Evolutionary conservation across 2,329 filamentous ascomycete genomes (phyloP).

Genomic region (Colletotrichum viniferum): DNA sequence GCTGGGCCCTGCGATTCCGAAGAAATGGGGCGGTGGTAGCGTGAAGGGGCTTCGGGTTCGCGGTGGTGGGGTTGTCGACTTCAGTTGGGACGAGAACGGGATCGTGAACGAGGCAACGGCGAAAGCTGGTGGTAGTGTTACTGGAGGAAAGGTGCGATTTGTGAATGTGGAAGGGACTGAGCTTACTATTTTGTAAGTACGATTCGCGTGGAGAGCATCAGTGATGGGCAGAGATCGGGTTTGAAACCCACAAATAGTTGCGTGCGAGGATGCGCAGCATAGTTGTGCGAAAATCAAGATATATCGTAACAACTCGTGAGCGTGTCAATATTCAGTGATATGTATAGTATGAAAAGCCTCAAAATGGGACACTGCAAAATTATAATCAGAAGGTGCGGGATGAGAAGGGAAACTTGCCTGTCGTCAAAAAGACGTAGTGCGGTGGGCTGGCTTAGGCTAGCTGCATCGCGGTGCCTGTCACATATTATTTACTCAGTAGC

Average conservation of each 20-base stretch:
- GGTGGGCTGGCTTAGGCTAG: neutral
- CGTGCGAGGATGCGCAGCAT: neutral
- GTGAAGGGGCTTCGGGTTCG: conserved; percentile 48
- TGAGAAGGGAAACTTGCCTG: neutral
- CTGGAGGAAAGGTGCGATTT: conserved; percentile 9
- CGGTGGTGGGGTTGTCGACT: conserved; percentile 47
- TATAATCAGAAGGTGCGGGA: neutral
- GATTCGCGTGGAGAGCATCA: neutral
- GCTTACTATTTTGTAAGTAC: neutral
- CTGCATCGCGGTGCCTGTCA: neutral
- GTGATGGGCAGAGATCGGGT: neutral
- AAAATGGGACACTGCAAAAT: neutral
- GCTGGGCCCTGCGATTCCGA: conserved; percentile 52
- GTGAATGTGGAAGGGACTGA: conserved; percentile 14
- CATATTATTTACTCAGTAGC: neutral
- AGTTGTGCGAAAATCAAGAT: neutral
- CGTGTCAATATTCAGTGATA: neutral
- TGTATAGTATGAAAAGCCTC: neutral
- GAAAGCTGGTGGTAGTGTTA: neutral
- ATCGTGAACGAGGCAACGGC: conserved; percentile 30
- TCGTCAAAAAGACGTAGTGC: neutral
- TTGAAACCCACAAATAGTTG: neutral
- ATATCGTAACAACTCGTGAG: neutral
- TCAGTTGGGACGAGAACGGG: conserved; percentile 45
- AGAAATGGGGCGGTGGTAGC: conserved; percentile 45